Conservation (phyloP, 441 rosid species). For the Jatropha podagrica region DNA sequence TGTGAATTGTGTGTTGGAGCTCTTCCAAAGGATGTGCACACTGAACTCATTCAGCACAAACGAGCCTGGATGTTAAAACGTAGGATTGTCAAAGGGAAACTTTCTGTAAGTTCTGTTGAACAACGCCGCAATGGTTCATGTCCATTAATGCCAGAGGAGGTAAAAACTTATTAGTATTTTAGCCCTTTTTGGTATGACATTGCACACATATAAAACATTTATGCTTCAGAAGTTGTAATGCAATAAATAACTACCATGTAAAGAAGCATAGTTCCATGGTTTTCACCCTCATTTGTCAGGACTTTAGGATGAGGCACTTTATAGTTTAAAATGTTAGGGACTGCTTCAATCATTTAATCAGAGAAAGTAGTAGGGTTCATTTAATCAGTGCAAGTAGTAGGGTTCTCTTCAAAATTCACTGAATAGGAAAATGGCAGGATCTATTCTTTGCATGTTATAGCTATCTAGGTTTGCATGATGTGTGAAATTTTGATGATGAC, state of each 20-base stretch:
- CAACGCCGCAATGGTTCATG: slow-evolving; percentile 75
- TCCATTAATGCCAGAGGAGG: slow-evolving; percentile 97
- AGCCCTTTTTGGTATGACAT: background rate
- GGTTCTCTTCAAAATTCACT: background rate
- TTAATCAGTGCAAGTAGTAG: background rate
- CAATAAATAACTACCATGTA: background rate
- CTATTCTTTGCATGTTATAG: background rate
- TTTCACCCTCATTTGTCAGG: background rate
- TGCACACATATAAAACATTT: background rate
- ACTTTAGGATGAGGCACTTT: background rate
- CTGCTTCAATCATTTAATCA: background rate
- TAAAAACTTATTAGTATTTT: slow-evolving; percentile 23
- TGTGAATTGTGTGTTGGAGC: slow-evolving; percentile 49
- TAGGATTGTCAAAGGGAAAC: slow-evolving; percentile 74
- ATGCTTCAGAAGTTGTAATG: background rate
- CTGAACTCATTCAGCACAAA: slow-evolving; percentile 94
- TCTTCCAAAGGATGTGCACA: slow-evolving; percentile 87
- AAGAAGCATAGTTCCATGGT: background rate
- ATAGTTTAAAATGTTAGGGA: background rate
- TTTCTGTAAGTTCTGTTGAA: slow-evolving; percentile 58
- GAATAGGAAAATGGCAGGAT: background rate
- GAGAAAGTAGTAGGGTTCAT: background rate
- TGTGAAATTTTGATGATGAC: background rate
- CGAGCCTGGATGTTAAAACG: slow-evolving; percentile 93
- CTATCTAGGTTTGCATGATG: background rate